Base-by-base conservation (phyloP, 208 protist species). In the Trypanosoma boissoni region DNA sequence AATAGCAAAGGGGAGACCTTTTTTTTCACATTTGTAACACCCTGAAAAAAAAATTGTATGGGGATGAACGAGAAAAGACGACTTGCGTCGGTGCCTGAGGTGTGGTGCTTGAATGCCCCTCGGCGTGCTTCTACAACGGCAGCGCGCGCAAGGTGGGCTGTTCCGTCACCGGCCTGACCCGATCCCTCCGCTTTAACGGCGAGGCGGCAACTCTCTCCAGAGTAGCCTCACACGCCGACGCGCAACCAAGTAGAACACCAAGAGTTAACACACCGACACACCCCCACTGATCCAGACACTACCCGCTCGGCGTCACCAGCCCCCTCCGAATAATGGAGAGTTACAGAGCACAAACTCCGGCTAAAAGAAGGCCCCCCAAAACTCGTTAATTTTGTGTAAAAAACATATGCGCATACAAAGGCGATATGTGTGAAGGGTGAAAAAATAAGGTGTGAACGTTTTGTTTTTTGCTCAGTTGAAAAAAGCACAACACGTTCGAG, bases 111-210 rank as follows among this genome's bases (percentile, higher is more conserved):
- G 79, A 71, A 80, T 88, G 78, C 84, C 88, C 84, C 80, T 70
- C 69, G 84, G 78, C 79, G 84, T 83, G 76, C 59, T 84, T 88
- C 84, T 86, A 65, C 85, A 92, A 92, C 85, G 85, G 73, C 78
- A 58, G 73, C 80, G 78, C 83, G 85, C 85, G 85, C 79, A 64
- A 74, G 78, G 72, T 84, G 80, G 80, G 80, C 70, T 92, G 85
- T 67, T 88, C 85, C 85, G 85, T 92, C 71, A 14, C 85, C 85
- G 85, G 85, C 81, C 85, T 92, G 81, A 92, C 80, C 80, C 80
- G 43, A 18, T 92, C 54, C 73, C 80, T 64, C 62, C 56, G 62
- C 84, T 84, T 87, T 48, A 91, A 91, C 80, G 72, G 78, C 65
- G 44, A 54, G 36, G 51, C 28, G 54, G 31, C 57, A 44, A 55